Conservation (phyloP, 2,329 filamentous ascomycete genomes). For the Macrophomina tecta region DNA sequence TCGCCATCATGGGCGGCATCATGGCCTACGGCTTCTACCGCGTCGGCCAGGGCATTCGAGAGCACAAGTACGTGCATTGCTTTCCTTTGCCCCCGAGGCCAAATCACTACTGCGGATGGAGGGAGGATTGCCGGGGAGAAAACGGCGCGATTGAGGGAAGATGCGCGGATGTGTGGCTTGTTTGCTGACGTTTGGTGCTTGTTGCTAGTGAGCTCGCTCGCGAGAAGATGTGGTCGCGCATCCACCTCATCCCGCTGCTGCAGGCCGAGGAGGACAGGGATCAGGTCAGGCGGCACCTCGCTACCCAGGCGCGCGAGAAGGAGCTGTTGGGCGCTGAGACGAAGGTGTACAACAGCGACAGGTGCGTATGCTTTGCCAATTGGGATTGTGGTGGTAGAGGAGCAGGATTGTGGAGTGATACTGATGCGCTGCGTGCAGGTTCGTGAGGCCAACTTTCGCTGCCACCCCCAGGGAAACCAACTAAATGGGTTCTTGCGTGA, state of each 20-base stretch:
- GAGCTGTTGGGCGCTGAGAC: slow-evolving; percentile 83
- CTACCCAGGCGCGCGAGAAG: slow-evolving; percentile 89
- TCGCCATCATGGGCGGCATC: slow-evolving; percentile 76
- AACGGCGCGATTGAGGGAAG: background rate
- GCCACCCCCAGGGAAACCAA: slow-evolving; percentile 71
- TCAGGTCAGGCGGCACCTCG: slow-evolving; percentile 83
- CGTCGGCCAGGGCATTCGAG: slow-evolving; percentile 79
- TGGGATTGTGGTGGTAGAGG: too few relatives aligned
- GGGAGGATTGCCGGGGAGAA: background rate
- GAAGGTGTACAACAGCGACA: slow-evolving; percentile 85
- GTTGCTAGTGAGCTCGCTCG: slow-evolving; percentile 79
- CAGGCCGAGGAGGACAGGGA: slow-evolving; percentile 98
- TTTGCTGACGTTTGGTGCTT: background rate
- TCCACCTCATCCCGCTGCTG: slow-evolving; percentile 90
- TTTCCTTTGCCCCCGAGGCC: background rate
- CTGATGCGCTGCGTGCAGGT: slow-evolving; percentile 35
- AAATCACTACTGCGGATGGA: background rate
- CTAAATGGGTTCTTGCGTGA: slow-evolving; percentile 46
- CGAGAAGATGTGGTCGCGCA: slow-evolving; percentile 98
- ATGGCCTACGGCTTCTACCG: slow-evolving; percentile 94
- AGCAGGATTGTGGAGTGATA: background rate
- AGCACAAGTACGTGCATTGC: slow-evolving; percentile 76
- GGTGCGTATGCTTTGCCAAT: slow-evolving; percentile 61
- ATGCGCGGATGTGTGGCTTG: background rate
- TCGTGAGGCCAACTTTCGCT: slow-evolving; percentile 78